Evolutionary conservation across 805 yeast genomes (phyloP).

Genomic region (Hanseniaspora lachancei): DNA sequence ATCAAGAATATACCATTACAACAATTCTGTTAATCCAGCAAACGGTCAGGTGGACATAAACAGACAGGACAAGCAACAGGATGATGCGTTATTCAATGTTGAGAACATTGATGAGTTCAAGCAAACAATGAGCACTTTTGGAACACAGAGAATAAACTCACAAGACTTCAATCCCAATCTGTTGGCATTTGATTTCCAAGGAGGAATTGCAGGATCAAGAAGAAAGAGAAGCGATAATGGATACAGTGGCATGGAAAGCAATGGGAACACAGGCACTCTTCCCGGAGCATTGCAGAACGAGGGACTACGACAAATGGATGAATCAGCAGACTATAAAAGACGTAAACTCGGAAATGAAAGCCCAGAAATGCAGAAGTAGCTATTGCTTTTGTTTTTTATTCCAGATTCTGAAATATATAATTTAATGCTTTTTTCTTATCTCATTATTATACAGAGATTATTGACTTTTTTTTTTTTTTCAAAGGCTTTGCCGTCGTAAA

Average conservation of each 20-base stretch:
- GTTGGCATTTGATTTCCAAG: conserved; percentile 10
- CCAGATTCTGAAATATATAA: not conserved
- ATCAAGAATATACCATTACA: conserved; percentile 23
- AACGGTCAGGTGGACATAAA: conserved; percentile 9
- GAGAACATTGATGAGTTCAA: not conserved
- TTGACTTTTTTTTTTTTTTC: not conserved
- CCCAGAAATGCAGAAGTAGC: not conserved
- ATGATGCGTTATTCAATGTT: conserved; percentile 2
- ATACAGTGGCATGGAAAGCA: not conserved
- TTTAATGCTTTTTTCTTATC: not conserved
- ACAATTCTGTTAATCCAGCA: conserved; percentile 17
- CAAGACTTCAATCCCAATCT: conserved; percentile 1
- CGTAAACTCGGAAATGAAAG: conserved; percentile 3
- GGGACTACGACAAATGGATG: conserved; percentile 5
- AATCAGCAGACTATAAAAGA: conserved; percentile 4
- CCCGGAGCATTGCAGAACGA: not conserved
- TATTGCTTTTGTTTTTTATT: not conserved
- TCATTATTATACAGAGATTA: not conserved
- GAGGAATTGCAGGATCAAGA: not conserved
- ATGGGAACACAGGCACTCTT: not conserved
- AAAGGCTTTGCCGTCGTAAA: too few species aligned
- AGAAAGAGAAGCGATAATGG: conserved; percentile 6
- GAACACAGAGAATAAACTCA: conserved; percentile 6
- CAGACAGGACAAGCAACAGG: conserved; percentile 22
- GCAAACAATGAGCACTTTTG: not conserved